These are phyloP conservation scores for Whalleya microplaca DNA, from an alignment of 2,329 filamentous ascomycete species.

Conservation along the genomic window DNA sequence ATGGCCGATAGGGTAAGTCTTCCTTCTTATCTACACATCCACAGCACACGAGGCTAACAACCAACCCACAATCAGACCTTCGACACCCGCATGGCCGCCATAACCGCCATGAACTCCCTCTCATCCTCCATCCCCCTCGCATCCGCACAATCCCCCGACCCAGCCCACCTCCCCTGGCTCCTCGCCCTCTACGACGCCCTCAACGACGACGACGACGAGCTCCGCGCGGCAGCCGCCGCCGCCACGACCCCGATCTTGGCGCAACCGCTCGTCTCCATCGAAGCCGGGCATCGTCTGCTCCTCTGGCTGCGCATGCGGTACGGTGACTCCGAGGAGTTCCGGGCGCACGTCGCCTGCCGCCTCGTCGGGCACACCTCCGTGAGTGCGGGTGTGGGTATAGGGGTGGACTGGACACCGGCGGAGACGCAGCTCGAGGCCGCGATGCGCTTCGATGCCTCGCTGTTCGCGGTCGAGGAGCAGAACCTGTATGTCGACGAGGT, in stretches of 20 bases:
- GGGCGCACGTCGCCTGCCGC: slow-evolving; percentile 44
- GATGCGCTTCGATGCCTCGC: slow-evolving; percentile 61
- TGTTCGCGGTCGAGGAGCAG: slow-evolving; percentile 90
- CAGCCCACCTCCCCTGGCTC: slow-evolving; percentile 57
- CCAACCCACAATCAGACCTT: slow-evolving; percentile 53
- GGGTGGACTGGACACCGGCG: slow-evolving; percentile 35
- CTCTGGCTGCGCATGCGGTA: slow-evolving; percentile 46
- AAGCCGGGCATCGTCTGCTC: slow-evolving; percentile 51
- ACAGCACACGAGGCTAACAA: slow-evolving; percentile 1
- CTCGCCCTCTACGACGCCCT: slow-evolving; percentile 74
- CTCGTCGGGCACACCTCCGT: slow-evolving; percentile 44
- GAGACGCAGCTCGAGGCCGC: slow-evolving; percentile 47
- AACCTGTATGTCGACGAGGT: slow-evolving; percentile 91
- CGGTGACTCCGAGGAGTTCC: slow-evolving; percentile 42
- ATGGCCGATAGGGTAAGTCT: slow-evolving; percentile 52
- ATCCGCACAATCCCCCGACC: slow-evolving; percentile 28
- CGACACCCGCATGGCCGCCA: slow-evolving; percentile 65
- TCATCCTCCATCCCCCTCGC: slow-evolving; percentile 39
- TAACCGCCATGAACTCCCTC: slow-evolving; percentile 58
- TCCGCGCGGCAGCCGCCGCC: slow-evolving; percentile 67
- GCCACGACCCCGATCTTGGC: slow-evolving; percentile 53
- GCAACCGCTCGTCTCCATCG: slow-evolving; percentile 48
- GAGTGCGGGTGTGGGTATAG: no score
- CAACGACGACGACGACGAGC: slow-evolving; percentile 90
- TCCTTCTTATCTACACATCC: neutral